Conservation (phyloP, 2,329 filamentous ascomycete species). For the Fusarium graminum region DNA sequence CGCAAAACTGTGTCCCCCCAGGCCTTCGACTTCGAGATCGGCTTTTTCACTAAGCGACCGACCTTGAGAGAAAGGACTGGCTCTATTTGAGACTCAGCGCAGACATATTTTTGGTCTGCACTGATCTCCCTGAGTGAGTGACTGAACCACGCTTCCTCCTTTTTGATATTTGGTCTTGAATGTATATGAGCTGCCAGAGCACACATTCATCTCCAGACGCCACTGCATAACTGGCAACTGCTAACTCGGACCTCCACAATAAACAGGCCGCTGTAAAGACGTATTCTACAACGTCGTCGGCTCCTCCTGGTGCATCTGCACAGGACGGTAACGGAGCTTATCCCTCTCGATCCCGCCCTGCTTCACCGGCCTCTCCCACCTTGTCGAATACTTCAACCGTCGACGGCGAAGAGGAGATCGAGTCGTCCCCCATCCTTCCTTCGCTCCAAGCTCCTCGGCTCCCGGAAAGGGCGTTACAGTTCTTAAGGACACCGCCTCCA, state of each 20-base stretch:
- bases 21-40: slow-evolving; percentile 47
- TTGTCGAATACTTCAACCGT: slow-evolving; percentile 73
- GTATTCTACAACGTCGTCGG: slow-evolving; percentile 66
- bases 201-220: slow-evolving; percentile 44
- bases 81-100: slow-evolving; percentile 66
- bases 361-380: slow-evolving; percentile 66
- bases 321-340: slow-evolving; percentile 65
- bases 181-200: slow-evolving; percentile 37
- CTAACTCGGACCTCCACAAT: slow-evolving; percentile 45
- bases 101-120: slow-evolving; percentile 70
- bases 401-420: slow-evolving; percentile 67
- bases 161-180: slow-evolving; percentile 31
- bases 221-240: slow-evolving; percentile 41
- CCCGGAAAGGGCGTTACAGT: slow-evolving; percentile 66
- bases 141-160: slow-evolving; percentile 16
- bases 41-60: slow-evolving; percentile 44
- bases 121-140: slow-evolving; percentile 69
- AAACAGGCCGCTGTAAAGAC: slow-evolving; percentile 63
- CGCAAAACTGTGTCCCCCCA: slow-evolving; percentile 33
- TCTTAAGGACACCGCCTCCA: slow-evolving; percentile 67
- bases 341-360: slow-evolving; percentile 52
- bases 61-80: slow-evolving; percentile 49
- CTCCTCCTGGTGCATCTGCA: slow-evolving; percentile 71
- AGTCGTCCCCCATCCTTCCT: slow-evolving; percentile 70
- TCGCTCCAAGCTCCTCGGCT: slow-evolving; percentile 70